phyloP scores from a whole-genome alignment of 2,329 filamentous ascomycete genomes.

The Orbilia oligospora region DNA sequence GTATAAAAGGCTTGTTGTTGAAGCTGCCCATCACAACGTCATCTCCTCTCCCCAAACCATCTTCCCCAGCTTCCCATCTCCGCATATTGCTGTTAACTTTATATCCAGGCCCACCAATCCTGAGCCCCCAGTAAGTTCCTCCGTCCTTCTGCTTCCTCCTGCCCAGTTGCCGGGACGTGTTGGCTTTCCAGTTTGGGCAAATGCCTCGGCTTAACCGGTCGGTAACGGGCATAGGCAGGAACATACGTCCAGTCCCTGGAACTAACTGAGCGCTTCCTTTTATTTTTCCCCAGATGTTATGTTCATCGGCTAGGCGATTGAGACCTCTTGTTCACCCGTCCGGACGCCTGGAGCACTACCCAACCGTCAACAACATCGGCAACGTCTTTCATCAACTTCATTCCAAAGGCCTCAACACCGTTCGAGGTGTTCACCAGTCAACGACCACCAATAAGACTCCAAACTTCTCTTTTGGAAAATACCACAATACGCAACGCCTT shows the following conservation, averaged over 20 bases:
- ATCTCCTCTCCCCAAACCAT: background rate
- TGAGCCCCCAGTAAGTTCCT: background rate
- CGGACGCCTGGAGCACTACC: background rate
- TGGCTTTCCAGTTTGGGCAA: constrained; percentile 38
- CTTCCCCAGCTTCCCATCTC: background rate
- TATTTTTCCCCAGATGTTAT: constrained; percentile 24
- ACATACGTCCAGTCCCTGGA: background rate
- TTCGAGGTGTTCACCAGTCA: background rate
- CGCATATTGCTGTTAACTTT: background rate
- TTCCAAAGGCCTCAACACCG: background rate
- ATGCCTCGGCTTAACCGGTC: constrained; percentile 58
- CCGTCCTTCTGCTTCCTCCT: constrained; percentile 4
- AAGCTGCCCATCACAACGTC: background rate
- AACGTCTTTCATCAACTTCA: background rate
- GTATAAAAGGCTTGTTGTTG: background rate
- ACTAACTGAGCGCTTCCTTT: constrained; percentile 14
- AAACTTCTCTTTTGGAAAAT: constrained; percentile 30
- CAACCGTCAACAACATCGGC: background rate
- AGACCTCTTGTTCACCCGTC: constrained; percentile 2
- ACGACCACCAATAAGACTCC: background rate
- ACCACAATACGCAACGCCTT: constrained; percentile 29
- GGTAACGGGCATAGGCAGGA: constrained; percentile 1
- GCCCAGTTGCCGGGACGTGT: constrained; percentile 12
- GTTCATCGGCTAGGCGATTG: constrained; percentile 19
- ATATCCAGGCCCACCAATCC: background rate